Conservation (phyloP, 1,139 yeast genomes). For the Saccharomycopsis phalli region DNA sequence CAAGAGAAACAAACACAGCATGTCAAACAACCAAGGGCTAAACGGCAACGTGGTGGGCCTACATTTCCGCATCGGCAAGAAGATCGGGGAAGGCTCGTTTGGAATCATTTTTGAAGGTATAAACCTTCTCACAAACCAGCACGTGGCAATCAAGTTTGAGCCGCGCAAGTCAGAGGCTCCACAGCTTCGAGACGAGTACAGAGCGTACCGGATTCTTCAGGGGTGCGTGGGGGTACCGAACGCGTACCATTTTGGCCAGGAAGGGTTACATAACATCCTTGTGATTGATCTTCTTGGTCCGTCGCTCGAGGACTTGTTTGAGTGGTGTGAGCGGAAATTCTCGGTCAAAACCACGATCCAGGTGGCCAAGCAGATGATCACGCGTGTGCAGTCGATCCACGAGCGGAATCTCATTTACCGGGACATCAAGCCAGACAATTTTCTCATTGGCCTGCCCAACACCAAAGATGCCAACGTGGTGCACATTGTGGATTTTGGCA, state of each 20-base stretch:
- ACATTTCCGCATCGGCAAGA: conserved; percentile 92
- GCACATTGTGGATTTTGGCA: conserved; percentile 51
- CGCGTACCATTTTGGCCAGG: conserved; percentile 96
- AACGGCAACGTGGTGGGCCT: conserved; percentile 42
- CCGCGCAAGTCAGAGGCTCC: conserved; percentile 97
- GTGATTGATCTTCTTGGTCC: conserved; percentile 95
- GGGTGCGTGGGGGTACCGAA: conserved; percentile 84
- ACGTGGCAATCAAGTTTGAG: conserved; percentile 68
- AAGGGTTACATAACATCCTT: conserved; percentile 87
- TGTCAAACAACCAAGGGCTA: conserved; percentile 11
- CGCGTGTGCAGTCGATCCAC: conserved; percentile 79
- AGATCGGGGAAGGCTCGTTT: conserved; percentile 97
- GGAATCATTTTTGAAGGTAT: conserved; percentile 96
- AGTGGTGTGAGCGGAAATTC: conserved; percentile 95
- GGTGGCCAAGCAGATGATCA: conserved; percentile 88
- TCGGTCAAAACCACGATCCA: conserved; percentile 81
- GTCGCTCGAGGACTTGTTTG: conserved; percentile 89
- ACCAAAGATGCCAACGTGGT: conserved; percentile 42
- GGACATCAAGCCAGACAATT: conserved; percentile 94
- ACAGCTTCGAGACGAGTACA: conserved; percentile 88
- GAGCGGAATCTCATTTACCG: conserved; percentile 85
- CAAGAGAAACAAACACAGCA: background rate
- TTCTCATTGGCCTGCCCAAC: conserved; percentile 64
- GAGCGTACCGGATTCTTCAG: conserved; percentile 81
- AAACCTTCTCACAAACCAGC: conserved; percentile 74